Evolutionary conservation across 148 eudicot genomes (phyloP), one percentile per base, ranked within the genome.

Genomic region (Amaranthus cruentus): DNA sequence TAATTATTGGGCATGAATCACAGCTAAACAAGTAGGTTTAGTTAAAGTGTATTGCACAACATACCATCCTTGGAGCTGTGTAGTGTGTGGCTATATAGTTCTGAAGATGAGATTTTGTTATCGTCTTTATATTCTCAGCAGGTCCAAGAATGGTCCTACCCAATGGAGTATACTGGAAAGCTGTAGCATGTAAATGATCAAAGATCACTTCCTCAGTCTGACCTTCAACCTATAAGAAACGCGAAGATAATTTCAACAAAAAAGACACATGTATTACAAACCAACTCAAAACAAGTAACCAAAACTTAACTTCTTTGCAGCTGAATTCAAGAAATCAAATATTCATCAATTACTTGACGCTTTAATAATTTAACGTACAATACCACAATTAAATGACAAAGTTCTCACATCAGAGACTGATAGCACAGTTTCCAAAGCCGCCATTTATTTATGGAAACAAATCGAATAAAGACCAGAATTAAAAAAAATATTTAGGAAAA

Each of bases 141-240:
- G 98, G 88, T 66, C 98, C 98, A 75, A 93, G 95, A 81, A 93
- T 91, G 47, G 98, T 93, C 79, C 98, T 85, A 18, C 92, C 98
- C 67, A 93, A 78, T 52, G 98, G 98, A 44, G 95, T 85, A 71
- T 89, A 82, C 71, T 93, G 98, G 80, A 91, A 93, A 15, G 98
- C 98, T 68, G 98, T 93, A 54, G 98, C 91, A 76, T 93, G 98
- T 76, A 93, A 77, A 81, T 93, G 98, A 72, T 93, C 97, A 53
- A 93, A 93, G 62, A 93, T 80, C 62, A 93, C 98, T 84, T 93
- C 98, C 81, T 91, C 98, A 2, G 85, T 88, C 80, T 91, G 92
- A 43, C 90, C 91, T 84, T 87, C 91, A 57, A 91, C 97, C 98
- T 93, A 66, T 21, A 73, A 80, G 15, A 43, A 68, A 60, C 18